Evolutionary conservation across 2,329 filamentous ascomycete genomes (phyloP), one percentile per base, ranked within the genome.

Genomic region (Botrytis hyacinthi): DNA sequence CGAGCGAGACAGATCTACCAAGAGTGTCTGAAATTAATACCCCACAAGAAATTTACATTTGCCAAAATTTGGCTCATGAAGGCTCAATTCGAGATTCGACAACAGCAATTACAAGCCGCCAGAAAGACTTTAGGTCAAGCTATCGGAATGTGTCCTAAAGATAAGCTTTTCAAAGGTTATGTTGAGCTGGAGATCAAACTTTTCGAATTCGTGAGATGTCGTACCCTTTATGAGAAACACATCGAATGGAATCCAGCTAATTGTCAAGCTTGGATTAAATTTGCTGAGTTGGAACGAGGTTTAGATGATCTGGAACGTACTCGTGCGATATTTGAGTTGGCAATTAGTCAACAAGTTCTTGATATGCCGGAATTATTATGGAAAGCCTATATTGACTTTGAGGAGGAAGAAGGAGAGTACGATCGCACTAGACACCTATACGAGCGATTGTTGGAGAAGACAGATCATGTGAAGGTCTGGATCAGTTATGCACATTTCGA

Each of bases 401-500:
- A 99, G 83, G 95, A 98, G 81, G 94, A 97, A 79, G 94, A 97
- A 82, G 93, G 91, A 79, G 94, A 98, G 82, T 98, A 95, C 82
- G 93, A 94, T 71, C 87, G 91, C 67, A 94, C 94, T 7, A 88
- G 96, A 67, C 85, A 85, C 5, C 85, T 99, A 62, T 99, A 98
- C 84, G 95, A 98, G 84, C 90, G 95, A 12, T 87, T 99, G 20
- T 87, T 99, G 61, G 87, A 93, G 80, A 98, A 97, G 89, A 97
- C 96, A n/a, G 92, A 96, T 80, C 96, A 99, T 81, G 94, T 98
- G 86, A 99, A 98, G 86, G 96, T 99, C 74, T 99, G 96, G 96
- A 97, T 96, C 83, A 95, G 93, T 82, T 99, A 95, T 84, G 96
- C 96, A n/a, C 93, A 97, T 82, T 98, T 99, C 80, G 96, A 99